Percentiles rank a stretch among this genome's conserved stretches.
Evolutionary conservation across 1,139 yeast species (phyloP).

Genomic region (Geotrichum histeridarum): DNA sequence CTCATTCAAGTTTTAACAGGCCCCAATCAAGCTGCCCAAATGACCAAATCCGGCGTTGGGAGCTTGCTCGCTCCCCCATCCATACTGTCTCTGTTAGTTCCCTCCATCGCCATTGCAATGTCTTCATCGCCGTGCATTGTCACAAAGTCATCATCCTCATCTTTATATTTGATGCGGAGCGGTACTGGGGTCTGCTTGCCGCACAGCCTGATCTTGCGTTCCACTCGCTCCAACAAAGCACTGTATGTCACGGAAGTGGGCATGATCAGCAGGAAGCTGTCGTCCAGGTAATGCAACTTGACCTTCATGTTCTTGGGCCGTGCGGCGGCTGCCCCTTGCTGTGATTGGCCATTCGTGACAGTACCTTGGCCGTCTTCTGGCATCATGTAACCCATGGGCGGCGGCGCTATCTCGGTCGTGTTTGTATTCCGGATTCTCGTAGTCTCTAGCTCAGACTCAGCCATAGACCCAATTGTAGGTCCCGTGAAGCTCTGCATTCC

Average conservation of each 20-base stretch:
- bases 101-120: conserved; percentile 42
- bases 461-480: conserved; percentile 12
- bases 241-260: conserved; percentile 44
- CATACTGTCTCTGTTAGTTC: neutral
- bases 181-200: conserved; percentile 39
- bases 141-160: conserved; percentile 94
- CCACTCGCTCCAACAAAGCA: conserved; percentile 45
- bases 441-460: neutral
- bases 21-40: conserved; percentile 15
- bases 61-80: conserved; percentile 1
- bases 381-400: conserved; percentile 5
- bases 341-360: neutral
- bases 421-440: conserved; percentile 13
- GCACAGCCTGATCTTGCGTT: conserved; percentile 44
- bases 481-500: neutral
- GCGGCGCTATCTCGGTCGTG: conserved; percentile 16
- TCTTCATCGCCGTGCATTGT: conserved; percentile 83
- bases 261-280: conserved; percentile 46
- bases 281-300: conserved; percentile 45
- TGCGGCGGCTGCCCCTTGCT: neutral
- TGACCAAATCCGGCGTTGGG: conserved; percentile 12
- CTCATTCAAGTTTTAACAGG: neutral
- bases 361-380: neutral
- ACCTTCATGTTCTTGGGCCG: conserved; percentile 40
- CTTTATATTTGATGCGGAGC: conserved; percentile 69